phyloP scores from a whole-genome alignment of 306 rosid species.

The Purshia tridentata region DNA sequence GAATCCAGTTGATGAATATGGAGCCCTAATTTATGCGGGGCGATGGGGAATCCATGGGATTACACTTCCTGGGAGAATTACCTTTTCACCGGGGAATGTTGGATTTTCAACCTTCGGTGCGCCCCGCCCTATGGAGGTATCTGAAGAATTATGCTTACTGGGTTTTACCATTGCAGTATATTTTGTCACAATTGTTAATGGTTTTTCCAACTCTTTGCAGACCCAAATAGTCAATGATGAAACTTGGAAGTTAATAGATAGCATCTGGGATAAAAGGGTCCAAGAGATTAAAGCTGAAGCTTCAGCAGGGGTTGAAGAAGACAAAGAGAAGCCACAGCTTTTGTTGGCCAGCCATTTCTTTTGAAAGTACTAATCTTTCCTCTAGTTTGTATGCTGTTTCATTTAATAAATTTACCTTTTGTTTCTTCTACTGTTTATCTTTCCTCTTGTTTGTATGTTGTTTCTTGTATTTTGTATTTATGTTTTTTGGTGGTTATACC shows the following conservation, averaged over 20 bases:
- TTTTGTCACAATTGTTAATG: slow-evolving; percentile 20
- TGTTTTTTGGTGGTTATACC: neutral
- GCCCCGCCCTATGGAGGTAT: slow-evolving; percentile 86
- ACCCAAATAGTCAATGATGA: slow-evolving; percentile 79
- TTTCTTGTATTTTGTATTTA: too few species aligned
- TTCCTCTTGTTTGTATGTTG: neutral
- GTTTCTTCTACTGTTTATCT: neutral
- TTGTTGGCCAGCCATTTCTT: slow-evolving; percentile 90
- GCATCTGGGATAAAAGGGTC: slow-evolving; percentile 78
- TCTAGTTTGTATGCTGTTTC: slow-evolving; percentile 28
- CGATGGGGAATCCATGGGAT: slow-evolving; percentile 91
- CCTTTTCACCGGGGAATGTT: slow-evolving; percentile 88
- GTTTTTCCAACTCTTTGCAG: slow-evolving; percentile 43
- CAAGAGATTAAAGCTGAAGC: slow-evolving; percentile 67
- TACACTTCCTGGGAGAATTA: slow-evolving; percentile 92
- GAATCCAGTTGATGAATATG: slow-evolving; percentile 80
- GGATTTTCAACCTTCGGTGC: slow-evolving; percentile 92
- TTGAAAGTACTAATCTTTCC: slow-evolving; percentile 41
- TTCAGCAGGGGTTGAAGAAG: slow-evolving; percentile 69
- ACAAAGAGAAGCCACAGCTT: slow-evolving; percentile 80
- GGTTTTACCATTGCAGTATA: slow-evolving; percentile 13
- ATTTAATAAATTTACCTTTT: neutral
- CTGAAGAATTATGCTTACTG: slow-evolving; percentile 20
- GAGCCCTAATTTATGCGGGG: slow-evolving; percentile 87
- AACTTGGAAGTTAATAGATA: slow-evolving; percentile 91